Evolutionary conservation across 192 early-diverging fungal species (phyloP), one percentile per base, ranked within the genome.

Genomic region (Coemansia sp.): DNA sequence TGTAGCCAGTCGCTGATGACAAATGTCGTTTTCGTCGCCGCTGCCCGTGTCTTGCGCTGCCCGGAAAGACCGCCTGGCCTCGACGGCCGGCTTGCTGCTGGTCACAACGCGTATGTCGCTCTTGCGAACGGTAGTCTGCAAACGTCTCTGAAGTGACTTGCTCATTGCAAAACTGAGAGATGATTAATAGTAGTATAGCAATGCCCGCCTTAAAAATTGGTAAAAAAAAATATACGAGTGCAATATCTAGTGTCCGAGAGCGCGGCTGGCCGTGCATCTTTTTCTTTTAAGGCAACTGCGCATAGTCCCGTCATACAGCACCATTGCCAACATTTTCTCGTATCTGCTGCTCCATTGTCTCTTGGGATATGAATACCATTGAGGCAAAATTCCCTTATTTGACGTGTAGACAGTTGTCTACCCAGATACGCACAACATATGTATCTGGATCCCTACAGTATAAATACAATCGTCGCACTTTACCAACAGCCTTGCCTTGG

Each of bases 101-200:
- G 76, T n/a, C 21, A 82, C 62, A 1, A 77, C 51, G 46, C 80
- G 71, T 58, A 82, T 82, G 51, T 82, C 80, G 75, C 69, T 66
- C 45, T 82, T 82, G 75, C 80, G 75, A 36, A 82, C 80, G 1
- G 45, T 34, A 29, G 32, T 51, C 31, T 66, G 46, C 41, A 69
- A 70, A 21, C 71, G 63, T 41, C 76, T 50, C 53, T 70, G 53
- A 29, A 75, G 48, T 14, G 67, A 64, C 51, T 61, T 61, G 59
- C 36, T 61, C 59, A 61, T 61, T 58, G 27, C 27, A 27, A 27
- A 27, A 27, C 2, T 27, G 27, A 27, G 27, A 27, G 31, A 5
- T 21, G 2, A 34, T 32, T 31, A 31, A 55, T 15, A 5, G 15
- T 42, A 5, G 41, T 42, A 15, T 42, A 42, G 41, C 41, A 42